Base-by-base conservation (phyloP, 495 filamentous ascomycete species). In the Neurospora sp. region DNA sequence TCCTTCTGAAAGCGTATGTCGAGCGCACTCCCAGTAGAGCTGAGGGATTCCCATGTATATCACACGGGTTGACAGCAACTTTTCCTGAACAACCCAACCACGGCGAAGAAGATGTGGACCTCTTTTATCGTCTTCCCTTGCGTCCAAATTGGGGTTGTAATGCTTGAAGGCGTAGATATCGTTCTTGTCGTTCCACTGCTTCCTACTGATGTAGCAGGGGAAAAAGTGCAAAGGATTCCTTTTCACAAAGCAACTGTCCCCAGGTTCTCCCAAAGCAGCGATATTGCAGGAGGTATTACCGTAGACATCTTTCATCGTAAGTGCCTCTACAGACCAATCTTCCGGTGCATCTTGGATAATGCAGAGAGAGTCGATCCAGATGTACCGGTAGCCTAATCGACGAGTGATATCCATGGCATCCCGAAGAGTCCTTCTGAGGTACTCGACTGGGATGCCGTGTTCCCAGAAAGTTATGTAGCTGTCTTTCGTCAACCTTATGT, bases 281-380 rank as follows among this genome's bases (percentile, higher is more conserved):
- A 46, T 46, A 1, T 46, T 46, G 44, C 44, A 46, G 8, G 44
- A 46, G 44, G n/a, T 46, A 46, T 20, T 46, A 10, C 44, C 44
- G 44, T 46, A 46, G 44, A 46, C 44, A 46, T 20, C 44, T 46
- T 46, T 46, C 44, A 46, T 46, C 0, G 44, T 20, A 11, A 46
- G 44, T 1, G 44, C 44, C 8, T 46, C 44, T 20, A 20, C 8
- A 2, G n/a, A 8, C 44, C 44, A 46, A n/a, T 46, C 44, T 0
- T 46, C 44, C 44, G 44, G 18, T 10, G 44, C 20, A 46, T 81
- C 76, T 73, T 81, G 80, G 4, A 81, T 69, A 38, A 81, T 81
- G 68, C 79, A 80, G 22, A 82, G 73, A 2, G 69, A 69, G 69
- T 81, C 81, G 14, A 80, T 76, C 81, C 81, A 83, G 5, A 83